A percentile compares a stretch with the other conserved stretches of the same genome.
These are phyloP conservation scores for Aspergillus sclerotiicarbonarius DNA, from an alignment of 495 filamentous ascomycete genomes.

Conservation along the genomic window DNA sequence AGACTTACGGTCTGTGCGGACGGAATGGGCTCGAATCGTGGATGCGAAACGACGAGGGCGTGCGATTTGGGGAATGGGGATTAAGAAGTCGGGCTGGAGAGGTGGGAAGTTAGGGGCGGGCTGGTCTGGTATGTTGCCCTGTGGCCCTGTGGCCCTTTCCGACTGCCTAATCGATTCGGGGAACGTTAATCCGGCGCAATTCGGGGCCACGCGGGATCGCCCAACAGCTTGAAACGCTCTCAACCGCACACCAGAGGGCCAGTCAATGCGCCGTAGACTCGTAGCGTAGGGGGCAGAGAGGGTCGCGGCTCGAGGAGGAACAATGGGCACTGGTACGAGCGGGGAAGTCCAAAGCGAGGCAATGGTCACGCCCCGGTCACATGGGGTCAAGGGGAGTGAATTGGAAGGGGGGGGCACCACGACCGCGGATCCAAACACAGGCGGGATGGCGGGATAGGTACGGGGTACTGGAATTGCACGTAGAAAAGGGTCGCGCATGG, in stretches of 20 bases:
- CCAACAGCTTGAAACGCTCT: background rate
- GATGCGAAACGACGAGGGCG: slow-evolving; percentile 1
- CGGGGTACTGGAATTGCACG: background rate
- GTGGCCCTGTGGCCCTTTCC: slow-evolving; percentile 20
- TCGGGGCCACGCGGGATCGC: background rate
- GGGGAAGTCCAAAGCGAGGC: background rate
- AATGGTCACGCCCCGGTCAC: background rate
- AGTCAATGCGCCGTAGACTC: background rate
- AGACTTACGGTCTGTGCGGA: slow-evolving; percentile 16
- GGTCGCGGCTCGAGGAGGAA: background rate
- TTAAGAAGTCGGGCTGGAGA: background rate
- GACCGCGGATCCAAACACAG: slow-evolving; percentile 1
- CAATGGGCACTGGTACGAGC: background rate
- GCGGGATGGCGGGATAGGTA: no score
- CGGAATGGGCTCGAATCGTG: background rate
- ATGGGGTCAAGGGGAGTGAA: background rate
- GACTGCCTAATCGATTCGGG: slow-evolving; percentile 22
- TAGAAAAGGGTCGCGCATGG: background rate
- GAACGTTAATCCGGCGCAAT: slow-evolving; percentile 27
- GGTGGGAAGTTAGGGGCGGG: slow-evolving; percentile 20
- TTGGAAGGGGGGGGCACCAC: background rate
- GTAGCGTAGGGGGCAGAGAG: background rate
- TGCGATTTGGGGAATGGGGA: slow-evolving; percentile 6
- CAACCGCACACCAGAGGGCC: no score
- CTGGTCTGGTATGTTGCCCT: slow-evolving; percentile 15